Percentiles rank a stretch among this genome's conserved stretches.
phyloP scores from a whole-genome alignment of 176 grass and related monocot genomes.

The Bothriochloa decipiens region DNA sequence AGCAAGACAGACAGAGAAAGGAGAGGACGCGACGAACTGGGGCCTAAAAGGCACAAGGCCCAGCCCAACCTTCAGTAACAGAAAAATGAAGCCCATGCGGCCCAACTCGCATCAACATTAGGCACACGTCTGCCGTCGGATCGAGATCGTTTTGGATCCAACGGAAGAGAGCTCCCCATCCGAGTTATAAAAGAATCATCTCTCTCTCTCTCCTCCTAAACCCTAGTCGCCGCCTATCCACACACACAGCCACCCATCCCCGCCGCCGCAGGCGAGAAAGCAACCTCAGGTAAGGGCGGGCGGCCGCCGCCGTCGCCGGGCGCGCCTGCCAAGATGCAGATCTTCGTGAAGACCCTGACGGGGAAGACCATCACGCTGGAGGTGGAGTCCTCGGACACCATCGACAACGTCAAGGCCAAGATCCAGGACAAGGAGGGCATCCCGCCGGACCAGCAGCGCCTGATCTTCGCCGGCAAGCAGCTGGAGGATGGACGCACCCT shows the following conservation, averaged over 20 bases:
- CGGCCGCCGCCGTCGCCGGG: background rate
- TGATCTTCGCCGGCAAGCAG: conserved; percentile 83
- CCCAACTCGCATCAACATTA: background rate
- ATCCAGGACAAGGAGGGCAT: conserved; percentile 82
- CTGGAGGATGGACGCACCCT: conserved; percentile 76
- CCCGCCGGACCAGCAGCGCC: conserved; percentile 73
- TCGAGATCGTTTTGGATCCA: conserved; percentile 6
- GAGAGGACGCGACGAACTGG: background rate
- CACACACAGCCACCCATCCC: background rate
- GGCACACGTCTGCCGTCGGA: background rate
- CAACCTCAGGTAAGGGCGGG: conserved; percentile 18
- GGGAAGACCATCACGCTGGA: conserved; percentile 96
- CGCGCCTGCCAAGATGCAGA: conserved; percentile 57
- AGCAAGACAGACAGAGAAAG: background rate
- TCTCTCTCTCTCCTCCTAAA: background rate
- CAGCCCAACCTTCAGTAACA: background rate
- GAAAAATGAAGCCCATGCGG: background rate
- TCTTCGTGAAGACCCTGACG: conserved; percentile 87
- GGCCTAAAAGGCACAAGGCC: background rate
- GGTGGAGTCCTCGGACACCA: conserved; percentile 85
- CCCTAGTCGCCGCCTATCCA: conserved; percentile 21
- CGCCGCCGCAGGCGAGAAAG: background rate
- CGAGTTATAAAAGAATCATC: background rate
- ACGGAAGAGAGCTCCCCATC: background rate
- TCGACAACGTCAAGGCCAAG: conserved; percentile 79